Conservation (phyloP, 495 filamentous ascomycete species). For the Trichoderma virens region DNA sequence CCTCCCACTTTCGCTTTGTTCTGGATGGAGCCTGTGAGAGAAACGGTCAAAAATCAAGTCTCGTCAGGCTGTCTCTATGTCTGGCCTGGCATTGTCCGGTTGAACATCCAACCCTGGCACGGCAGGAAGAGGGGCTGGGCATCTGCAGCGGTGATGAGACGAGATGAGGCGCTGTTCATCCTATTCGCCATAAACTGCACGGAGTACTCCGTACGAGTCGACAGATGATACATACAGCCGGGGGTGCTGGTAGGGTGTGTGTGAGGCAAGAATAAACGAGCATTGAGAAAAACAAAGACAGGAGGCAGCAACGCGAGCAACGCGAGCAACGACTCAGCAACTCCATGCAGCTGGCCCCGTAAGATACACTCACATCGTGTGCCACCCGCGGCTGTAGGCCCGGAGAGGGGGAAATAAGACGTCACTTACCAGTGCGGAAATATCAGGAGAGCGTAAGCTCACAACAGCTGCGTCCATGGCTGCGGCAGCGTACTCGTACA, state of each 20-base stretch:
- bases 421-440: conserved; percentile 1
- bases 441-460: not conserved
- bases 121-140: not conserved
- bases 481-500: not conserved
- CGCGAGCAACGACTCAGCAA: too few species aligned
- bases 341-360: too few species aligned
- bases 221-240: not conserved
- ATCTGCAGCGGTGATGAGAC: not conserved
- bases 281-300: too few species aligned
- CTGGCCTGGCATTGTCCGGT: not conserved
- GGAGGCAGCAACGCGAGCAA: too few species aligned
- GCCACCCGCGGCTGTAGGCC: not conserved
- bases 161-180: not conserved
- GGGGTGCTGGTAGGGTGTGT: not conserved
- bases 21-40: not conserved
- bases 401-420: not conserved
- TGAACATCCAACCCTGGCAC: not conserved
- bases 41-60: conserved; percentile 2
- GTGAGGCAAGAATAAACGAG: not conserved
- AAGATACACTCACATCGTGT: too few species aligned
- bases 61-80: not conserved
- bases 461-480: not conserved
- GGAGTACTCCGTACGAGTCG: not conserved
- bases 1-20: not conserved
- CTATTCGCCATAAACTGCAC: not conserved